Evolutionary conservation across 805 yeast genomes (phyloP), one percentile per base, ranked within the genome.

Genomic region (Ogataea siamensis): DNA sequence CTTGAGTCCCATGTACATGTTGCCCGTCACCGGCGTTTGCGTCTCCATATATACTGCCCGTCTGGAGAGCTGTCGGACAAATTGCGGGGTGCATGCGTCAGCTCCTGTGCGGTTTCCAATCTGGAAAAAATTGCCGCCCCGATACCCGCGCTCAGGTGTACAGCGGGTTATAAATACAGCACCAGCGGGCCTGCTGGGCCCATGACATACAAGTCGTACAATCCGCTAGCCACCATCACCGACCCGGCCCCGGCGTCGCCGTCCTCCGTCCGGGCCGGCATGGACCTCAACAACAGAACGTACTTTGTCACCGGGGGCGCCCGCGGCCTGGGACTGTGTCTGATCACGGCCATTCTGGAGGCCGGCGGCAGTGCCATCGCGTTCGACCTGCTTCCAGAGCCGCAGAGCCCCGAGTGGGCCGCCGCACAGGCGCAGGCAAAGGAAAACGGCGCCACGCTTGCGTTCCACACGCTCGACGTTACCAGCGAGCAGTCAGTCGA

Each of bases 271-370:
- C 42, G 34, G 19, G 41, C 35, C 1, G 46, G 47, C 5, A 17
- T 46, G 22, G 24, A 38, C n/a, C 38, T 46, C 23, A 33, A 26
- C 12, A 32, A 32, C 34, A 37, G 47, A 35, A 32, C 50, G 17
- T 46, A 31, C 32, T 40, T 46, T 27, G 50, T 46, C 31, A 46
- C 50, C n/a, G 50, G 50, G 6, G 50, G 50, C 16, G 50, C 42
- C 10, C 34, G 50, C 15, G 50, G 50, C 7, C 32, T 46, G 14
- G 50, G 50, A 8, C 31, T 46, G 14, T 12, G 43, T 8, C 28
- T 46, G 11, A 35, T 40, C 14, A 28, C 45, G 1, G 47, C 43
- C n/a, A 31, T 46, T n/a, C 31, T 39, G 3, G 50, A 46, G 34
- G 28, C 31, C n/a, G 46, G 47, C 7, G 50, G 45, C n/a, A 44